These are phyloP conservation scores for Thermochaetoides thermophila DNA, from an alignment of 495 filamentous ascomycete genomes.

Conservation along the genomic window DNA sequence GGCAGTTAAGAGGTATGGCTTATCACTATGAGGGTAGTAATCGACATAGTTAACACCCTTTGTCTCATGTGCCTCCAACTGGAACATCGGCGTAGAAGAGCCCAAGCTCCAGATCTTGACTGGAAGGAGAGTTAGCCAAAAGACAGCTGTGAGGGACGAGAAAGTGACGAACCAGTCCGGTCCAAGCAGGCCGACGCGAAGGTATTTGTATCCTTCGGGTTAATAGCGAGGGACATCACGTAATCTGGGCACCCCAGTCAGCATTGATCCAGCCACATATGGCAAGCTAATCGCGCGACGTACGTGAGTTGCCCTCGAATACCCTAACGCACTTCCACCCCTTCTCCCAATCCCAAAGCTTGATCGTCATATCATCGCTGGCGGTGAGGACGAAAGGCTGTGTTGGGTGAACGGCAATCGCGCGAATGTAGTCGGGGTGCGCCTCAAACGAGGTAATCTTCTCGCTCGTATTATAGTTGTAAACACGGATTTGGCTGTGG, in stretches of 20 bases:
- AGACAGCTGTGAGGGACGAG: not conserved
- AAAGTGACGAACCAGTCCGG: conserved; percentile 62
- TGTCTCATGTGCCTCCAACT: conserved; percentile 90
- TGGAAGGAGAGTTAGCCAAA: conserved; percentile 1
- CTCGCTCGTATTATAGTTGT: conserved; percentile 99
- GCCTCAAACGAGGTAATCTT: conserved; percentile 98
- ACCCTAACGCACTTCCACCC: conserved; percentile 96
- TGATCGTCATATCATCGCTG: conserved; percentile 98
- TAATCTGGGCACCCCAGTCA: conserved; percentile 14
- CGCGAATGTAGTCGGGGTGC: conserved; percentile 96
- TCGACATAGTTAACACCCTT: conserved; percentile 98
- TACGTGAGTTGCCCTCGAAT: conserved; percentile 87
- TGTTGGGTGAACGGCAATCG: conserved; percentile 92
- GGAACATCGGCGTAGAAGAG: conserved; percentile 80
- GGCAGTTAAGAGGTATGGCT: conserved; percentile 92
- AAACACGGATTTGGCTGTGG: conserved; percentile 27
- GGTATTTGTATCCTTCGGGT: conserved; percentile 95
- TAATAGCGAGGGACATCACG: conserved; percentile 98
- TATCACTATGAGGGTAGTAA: conserved; percentile 91
- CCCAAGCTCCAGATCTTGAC: conserved; percentile 99
- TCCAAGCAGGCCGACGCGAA: conserved; percentile 96
- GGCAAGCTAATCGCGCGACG: not conserved
- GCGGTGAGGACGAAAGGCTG: conserved; percentile 94
- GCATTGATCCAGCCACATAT: not conserved
- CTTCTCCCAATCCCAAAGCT: conserved; percentile 98